Evolutionary conservation across 1,139 yeast genomes (phyloP), one percentile per base, ranked within the genome.

Genomic region (Blastobotrys arbuscula): DNA sequence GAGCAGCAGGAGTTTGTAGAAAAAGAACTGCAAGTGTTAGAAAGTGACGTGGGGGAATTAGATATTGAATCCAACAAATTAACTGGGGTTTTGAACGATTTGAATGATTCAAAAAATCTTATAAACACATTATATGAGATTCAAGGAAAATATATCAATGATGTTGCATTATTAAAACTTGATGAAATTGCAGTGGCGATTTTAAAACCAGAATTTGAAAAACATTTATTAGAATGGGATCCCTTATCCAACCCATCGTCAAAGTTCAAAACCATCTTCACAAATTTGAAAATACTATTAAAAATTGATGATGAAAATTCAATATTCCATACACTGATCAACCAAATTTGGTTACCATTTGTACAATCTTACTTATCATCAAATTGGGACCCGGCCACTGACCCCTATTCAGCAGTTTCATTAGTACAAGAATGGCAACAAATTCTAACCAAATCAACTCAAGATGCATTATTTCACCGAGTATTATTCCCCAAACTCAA

Each of bases 351-450:
- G 75, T 56, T 61, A 1, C 67, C 70, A 1, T 66, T 64, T 21
- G 55, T 74, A 1, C 51, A 59, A 5, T 42, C 58, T 0, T 62
- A 61, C 20, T 61, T 72, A 19, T 43, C 53, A n/a, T 50, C 59
- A 8, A 55, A 61, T 6, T 76, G 79, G 70, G 50, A 57, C 21
- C 58, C 66, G 62, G 12, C 50, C 65, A 5, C 9, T 16, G 24
- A 53, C 68, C 48, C 68, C 0, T 57, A 59, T 7, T 41, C 63
- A 2, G 65, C 63, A 2, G 49, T 67, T 7, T 45, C 59, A 3
- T 47, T 68, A 13, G 50, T 68, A 2, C 70, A 77, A 28, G 76
- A 74, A 34, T 76, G 78, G 72, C 67, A 66, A 36, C 62, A 63
- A 0, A 53, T 76, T 0, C 49, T 78, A 2, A 72, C 74, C 2